Evolutionary conservation across 2,329 filamentous ascomycete species (phyloP).

Genomic region (Chrysoporthe puriensis): DNA sequence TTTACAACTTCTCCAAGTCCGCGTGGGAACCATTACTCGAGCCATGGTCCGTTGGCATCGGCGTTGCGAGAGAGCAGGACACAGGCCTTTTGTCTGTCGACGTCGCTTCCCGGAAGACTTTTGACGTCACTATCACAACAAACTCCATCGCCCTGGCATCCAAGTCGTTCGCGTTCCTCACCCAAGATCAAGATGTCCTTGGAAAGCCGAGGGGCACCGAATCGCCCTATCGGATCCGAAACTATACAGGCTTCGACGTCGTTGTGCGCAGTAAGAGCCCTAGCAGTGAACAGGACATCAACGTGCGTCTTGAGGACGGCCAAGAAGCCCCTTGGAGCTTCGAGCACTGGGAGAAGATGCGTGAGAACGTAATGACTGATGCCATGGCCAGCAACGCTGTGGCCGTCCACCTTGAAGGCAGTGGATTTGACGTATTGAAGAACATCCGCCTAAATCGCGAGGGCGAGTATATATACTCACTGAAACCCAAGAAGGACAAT

Average conservation of each 20-base stretch:
- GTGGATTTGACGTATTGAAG: slow-evolving; percentile 88
- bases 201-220: slow-evolving; percentile 91
- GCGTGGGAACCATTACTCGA: slow-evolving; percentile 97
- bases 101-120: slow-evolving; percentile 82
- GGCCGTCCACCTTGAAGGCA: slow-evolving; percentile 83
- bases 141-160: slow-evolving; percentile 91
- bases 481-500: slow-evolving; percentile 84
- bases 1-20: slow-evolving; percentile 99
- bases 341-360: slow-evolving; percentile 94
- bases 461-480: slow-evolving; percentile 86
- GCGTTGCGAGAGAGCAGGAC: slow-evolving; percentile 76
- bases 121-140: slow-evolving; percentile 91
- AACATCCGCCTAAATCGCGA: slow-evolving; percentile 92
- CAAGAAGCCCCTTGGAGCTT: slow-evolving; percentile 95
- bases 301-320: slow-evolving; percentile 80
- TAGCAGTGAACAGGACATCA: slow-evolving; percentile 69
- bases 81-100: slow-evolving; percentile 82
- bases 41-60: slow-evolving; percentile 93
- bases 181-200: slow-evolving; percentile 85
- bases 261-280: slow-evolving; percentile 78
- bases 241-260: slow-evolving; percentile 93
- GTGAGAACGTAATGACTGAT: slow-evolving; percentile 88
- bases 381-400: slow-evolving; percentile 75
- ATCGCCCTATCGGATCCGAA: slow-evolving; percentile 89
- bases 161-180: slow-evolving; percentile 90